Base-by-base conservation (phyloP, 106 monocot species). In the Amphibolis antarctica region DNA sequence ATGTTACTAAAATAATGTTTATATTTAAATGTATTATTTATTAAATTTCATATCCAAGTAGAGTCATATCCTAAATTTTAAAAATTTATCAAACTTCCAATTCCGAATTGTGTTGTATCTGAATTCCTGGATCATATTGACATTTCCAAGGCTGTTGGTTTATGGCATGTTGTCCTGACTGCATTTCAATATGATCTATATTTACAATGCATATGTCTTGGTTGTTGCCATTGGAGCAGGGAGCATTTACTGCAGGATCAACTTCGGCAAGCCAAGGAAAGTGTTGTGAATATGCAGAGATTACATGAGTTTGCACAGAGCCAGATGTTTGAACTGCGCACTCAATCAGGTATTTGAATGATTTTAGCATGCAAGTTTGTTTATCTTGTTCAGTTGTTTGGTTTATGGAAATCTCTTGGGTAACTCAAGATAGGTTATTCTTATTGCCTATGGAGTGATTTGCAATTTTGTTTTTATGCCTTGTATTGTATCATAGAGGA, bases 201-300 rank as follows among this genome's bases (percentile, higher is more conserved):
- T 58, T 58, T 58, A 6, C 14, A 10, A 58, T 36, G 36, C 58
- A 42, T 61, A 21, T 44, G 15, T 61, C 17, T 11, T n/a, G 9
- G 66, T 20, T 42, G 42, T 53, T 73, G 28, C 26, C 45, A 29
- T 75, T 53, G 57, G 43, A 42, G 53, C 80, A 96, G 94, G 64
- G 94, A 96, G 49, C 72, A 56, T 53, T 53, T 82, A 52, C 75
- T 96, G 76, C 94, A 96, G 65, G 94, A 96, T 53, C 94, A 96
- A 72, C 67, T 96, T 21, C 79, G 94, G 58, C 89, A 96, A 77
- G 86, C 94, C 18, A 84, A 82, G 69, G 86, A 89, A 62, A 96
- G 89, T 78, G 94, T 89, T 12, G 74, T 63, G 28, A 96, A 89
- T 74, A 96, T 96, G 86, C 86, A 89, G 68, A 96, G 84, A 74